Conservation (phyloP, 2,329 filamentous ascomycete genomes). For the Xylariaceae sp. region DNA sequence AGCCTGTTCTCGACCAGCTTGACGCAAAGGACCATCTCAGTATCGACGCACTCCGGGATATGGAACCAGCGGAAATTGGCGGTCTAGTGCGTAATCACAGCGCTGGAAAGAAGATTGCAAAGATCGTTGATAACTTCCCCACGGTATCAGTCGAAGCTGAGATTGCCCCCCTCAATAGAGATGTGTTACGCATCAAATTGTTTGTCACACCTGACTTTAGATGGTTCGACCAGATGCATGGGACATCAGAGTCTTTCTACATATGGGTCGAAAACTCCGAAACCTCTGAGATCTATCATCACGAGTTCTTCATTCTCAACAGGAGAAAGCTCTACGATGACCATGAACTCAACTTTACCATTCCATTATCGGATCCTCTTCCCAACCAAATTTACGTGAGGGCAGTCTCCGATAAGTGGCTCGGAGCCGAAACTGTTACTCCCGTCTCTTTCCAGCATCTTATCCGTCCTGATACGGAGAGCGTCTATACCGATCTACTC, state of each 20-base stretch:
- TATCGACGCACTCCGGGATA: slow-evolving; percentile 83
- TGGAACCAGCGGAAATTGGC: slow-evolving; percentile 90
- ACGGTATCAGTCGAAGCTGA: slow-evolving; percentile 88
- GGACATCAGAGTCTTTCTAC: slow-evolving; percentile 94
- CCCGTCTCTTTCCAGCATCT: slow-evolving; percentile 97
- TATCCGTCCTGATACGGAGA: slow-evolving; percentile 95
- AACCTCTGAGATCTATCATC: slow-evolving; percentile 94
- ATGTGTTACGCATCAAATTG: slow-evolving; percentile 88
- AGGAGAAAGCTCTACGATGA: slow-evolving; percentile 88
- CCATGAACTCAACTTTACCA: slow-evolving; percentile 98
- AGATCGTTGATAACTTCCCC: slow-evolving; percentile 85
- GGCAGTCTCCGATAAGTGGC: slow-evolving; percentile 91
- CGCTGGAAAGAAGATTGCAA: slow-evolving; percentile 79
- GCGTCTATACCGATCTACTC: slow-evolving; percentile 90
- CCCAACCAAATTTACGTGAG: slow-evolving; percentile 96
- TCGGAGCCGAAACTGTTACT: slow-evolving; percentile 92
- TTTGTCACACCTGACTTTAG: slow-evolving; percentile 83
- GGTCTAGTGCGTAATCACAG: slow-evolving; percentile 85
- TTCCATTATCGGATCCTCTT: slow-evolving; percentile 87
- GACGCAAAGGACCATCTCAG: slow-evolving; percentile 76
- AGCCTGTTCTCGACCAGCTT: slow-evolving; percentile 77
- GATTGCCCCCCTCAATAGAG: slow-evolving; percentile 91
- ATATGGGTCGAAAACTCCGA: slow-evolving; percentile 99
- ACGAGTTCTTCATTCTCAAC: slow-evolving; percentile 93
- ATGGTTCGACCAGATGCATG: slow-evolving; percentile 94